Base-by-base conservation (phyloP, 805 yeast species). In the Hanseniaspora guilliermondii region DNA sequence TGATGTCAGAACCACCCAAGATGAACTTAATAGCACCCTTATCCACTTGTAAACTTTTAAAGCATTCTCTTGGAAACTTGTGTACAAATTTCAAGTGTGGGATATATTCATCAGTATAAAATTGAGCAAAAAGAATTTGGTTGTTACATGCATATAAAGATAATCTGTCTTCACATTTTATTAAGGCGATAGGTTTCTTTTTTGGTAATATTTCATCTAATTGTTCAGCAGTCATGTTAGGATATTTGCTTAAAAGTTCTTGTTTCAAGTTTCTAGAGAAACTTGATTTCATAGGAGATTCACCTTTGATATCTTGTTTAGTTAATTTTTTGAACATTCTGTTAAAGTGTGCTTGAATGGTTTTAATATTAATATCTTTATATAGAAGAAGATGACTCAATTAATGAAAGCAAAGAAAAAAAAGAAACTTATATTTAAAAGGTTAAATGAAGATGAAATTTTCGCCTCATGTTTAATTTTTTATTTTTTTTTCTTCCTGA, bases 11-110 rank as follows among this genome's bases (percentile, higher is more conserved):
- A 55, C 97, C 97, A 4, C 95, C 83, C n/a, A 89, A 71, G 25
- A 89, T 93, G 64, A 89, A 89, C 68, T 89, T 89, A 66, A 89
- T 89, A 50, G 97, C 97, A 56, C 97, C 97, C 65, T 96, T 77
- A 64, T 89, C 97, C 12, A 91, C 97, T 64, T 82, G 85, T 44
- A 89, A 94, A 36, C 77, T 71, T 22, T 96, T 96, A 70, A 89
- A 89, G 37, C 82, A 78, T 9, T 76, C 74, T 33, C 37, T 50
- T 5, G 97, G 96, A 64, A 83, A 86, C 66, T 80, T 80, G 69
- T 87, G 96, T 32, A 87, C 87, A 17, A 83, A 67, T 60, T 74
- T 78, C 59, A 91, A 73, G 35, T 86, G 70, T 16, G 97, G 97
- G 54, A 86, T 76, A 61, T 88, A 70, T 58, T 78, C 83, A 64